Conservation (phyloP, 164 flowering plant genomes). For the Piper longum region DNA sequence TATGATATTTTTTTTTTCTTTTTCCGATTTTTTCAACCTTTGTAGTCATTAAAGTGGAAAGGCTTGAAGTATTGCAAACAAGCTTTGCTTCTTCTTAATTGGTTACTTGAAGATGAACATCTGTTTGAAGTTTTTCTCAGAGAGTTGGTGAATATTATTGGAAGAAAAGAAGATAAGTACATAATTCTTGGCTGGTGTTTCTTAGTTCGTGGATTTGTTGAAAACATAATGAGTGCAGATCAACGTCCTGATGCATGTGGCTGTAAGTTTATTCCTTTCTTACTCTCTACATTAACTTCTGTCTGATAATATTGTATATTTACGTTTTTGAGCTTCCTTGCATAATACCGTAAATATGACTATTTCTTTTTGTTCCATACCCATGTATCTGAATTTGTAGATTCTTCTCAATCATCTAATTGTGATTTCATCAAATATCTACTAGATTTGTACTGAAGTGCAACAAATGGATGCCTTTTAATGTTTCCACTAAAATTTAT, state of each 20-base stretch:
- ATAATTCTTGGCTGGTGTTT: constrained; percentile 73
- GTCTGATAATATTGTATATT: neutral
- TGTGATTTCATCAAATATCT: too few species aligned
- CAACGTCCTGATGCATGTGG: constrained; percentile 27
- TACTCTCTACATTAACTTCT: neutral
- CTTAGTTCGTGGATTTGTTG: constrained; percentile 42
- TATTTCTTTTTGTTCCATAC: too few species aligned
- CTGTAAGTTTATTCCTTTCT: neutral
- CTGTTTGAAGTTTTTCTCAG: constrained; percentile 31
- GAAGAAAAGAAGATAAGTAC: constrained; percentile 49
- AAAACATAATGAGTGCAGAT: constrained; percentile 20
- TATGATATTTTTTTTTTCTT: neutral
- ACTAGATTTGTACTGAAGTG: too few species aligned
- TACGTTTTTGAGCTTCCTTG: neutral
- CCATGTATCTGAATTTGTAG: too few species aligned
- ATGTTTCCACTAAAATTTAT: too few species aligned
- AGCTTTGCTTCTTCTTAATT: constrained; percentile 40
- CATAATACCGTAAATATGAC: too few species aligned
- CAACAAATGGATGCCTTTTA: neutral
- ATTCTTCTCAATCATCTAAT: too few species aligned
- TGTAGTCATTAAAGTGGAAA: constrained; percentile 41
- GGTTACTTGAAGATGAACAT: constrained; percentile 67
- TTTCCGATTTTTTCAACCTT: neutral
- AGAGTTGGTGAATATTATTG: constrained; percentile 32
- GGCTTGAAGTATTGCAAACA: constrained; percentile 35